These are phyloP conservation scores for Saksenaea oblongispora DNA, from an alignment of 371 early-diverging fungal genomes.

Conservation along the genomic window DNA sequence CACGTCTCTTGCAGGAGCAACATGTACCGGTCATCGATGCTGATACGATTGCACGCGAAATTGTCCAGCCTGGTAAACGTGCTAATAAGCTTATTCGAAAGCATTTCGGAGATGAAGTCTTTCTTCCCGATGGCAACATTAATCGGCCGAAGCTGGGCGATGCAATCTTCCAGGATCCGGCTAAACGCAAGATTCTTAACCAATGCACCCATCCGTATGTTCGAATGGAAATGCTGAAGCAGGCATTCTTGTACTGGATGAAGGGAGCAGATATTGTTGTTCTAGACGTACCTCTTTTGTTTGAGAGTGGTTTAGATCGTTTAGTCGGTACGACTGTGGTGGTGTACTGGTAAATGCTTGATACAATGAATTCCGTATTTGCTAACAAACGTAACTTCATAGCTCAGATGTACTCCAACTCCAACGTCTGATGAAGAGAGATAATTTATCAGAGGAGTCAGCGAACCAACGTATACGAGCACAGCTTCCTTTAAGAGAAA, in stretches of 20 bases:
- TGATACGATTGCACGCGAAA: slow-evolving; percentile 86
- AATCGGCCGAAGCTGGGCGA: slow-evolving; percentile 79
- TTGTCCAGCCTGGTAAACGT: slow-evolving; percentile 78
- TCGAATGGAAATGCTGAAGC: slow-evolving; percentile 72
- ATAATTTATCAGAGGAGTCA: slow-evolving; percentile 59
- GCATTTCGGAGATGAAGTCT: slow-evolving; percentile 75
- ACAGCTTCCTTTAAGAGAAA: slow-evolving; percentile 83
- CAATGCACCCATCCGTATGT: slow-evolving; percentile 88
- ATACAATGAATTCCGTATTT: background rate
- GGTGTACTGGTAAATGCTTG: slow-evolving; percentile 69
- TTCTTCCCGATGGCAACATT: slow-evolving; percentile 59
- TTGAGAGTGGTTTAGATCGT: slow-evolving; percentile 79
- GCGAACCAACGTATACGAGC: slow-evolving; percentile 79
- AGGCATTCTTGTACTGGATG: slow-evolving; percentile 72
- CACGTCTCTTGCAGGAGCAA: slow-evolving; percentile 53
- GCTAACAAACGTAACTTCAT: background rate
- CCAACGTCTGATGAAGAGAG: slow-evolving; percentile 73
- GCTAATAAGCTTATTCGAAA: slow-evolving; percentile 72
- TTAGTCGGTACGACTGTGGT: slow-evolving; percentile 76
- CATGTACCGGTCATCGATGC: slow-evolving; percentile 89
- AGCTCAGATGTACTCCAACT: slow-evolving; percentile 79
- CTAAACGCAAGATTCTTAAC: slow-evolving; percentile 75
- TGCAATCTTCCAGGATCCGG: slow-evolving; percentile 77
- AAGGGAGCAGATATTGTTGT: slow-evolving; percentile 71
- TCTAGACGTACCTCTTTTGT: slow-evolving; percentile 90